A percentile compares a stretch with the other conserved stretches of the same genome.
These are phyloP conservation scores for Roridomyces roridus DNA, from an alignment of 768 basidiomycete species.

Conservation along the genomic window DNA sequence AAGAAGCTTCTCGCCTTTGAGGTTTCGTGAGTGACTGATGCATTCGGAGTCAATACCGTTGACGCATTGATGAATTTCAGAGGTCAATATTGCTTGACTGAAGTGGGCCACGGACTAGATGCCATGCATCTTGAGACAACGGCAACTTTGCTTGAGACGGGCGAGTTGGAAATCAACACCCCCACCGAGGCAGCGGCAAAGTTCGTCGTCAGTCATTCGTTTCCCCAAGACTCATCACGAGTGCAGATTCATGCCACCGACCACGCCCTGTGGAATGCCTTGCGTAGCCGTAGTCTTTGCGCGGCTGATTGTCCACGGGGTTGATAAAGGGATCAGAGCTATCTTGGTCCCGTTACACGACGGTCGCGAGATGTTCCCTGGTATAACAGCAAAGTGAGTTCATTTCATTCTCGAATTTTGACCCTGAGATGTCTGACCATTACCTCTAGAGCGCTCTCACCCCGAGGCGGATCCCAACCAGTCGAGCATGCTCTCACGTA, in stretches of 20 bases:
- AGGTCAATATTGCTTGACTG: slow-evolving; percentile 8
- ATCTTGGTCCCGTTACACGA: slow-evolving; percentile 48
- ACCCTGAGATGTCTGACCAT: neutral
- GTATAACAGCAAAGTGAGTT: slow-evolving; percentile 35
- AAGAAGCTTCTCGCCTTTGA: slow-evolving; percentile 1
- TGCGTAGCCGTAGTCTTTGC: slow-evolving; percentile 50
- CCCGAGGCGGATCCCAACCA: slow-evolving; percentile 35
- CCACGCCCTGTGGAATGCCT: slow-evolving; percentile 42
- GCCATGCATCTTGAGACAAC: slow-evolving; percentile 69
- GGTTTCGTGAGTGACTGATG: neutral
- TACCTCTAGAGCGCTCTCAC: slow-evolving; percentile 25
- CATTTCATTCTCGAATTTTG: neutral
- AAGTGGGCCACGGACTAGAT: slow-evolving; percentile 59
- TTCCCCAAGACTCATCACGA: no score
- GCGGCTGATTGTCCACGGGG: slow-evolving; percentile 38
- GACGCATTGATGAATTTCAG: neutral
- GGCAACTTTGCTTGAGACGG: slow-evolving; percentile 53
- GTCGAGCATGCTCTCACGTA: slow-evolving; percentile 42
- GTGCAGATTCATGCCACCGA: slow-evolving; percentile 52
- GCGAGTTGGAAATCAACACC: slow-evolving; percentile 57
- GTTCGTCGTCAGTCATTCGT: no score
- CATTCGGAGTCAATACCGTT: no score
- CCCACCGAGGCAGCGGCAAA: slow-evolving; percentile 65
- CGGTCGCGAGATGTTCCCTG: slow-evolving; percentile 41
- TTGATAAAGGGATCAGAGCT: slow-evolving; percentile 41